Percentiles rank a stretch among this genome's conserved stretches.
Evolutionary conservation across 805 yeast genomes (phyloP).

Genomic region (Ogataea paraovalis): DNA sequence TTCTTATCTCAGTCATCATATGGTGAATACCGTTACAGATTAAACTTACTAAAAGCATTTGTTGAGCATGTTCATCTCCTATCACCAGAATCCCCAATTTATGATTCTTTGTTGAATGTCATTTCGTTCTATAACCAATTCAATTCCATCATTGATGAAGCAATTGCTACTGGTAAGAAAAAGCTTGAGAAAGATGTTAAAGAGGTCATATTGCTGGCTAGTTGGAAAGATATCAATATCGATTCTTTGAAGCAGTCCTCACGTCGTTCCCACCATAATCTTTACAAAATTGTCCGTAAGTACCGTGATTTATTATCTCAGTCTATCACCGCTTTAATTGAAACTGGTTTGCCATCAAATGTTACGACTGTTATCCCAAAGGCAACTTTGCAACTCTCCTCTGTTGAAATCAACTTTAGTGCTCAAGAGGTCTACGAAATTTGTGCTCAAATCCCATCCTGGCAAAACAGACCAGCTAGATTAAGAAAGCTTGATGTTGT

Average conservation of each 20-base stretch:
- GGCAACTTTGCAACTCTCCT: constrained; percentile 5
- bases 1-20: constrained; percentile 71
- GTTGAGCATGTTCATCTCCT: constrained; percentile 43
- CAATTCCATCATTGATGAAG: constrained; percentile 40
- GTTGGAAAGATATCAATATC: constrained; percentile 95
- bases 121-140: constrained; percentile 68
- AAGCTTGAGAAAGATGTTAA: constrained; percentile 70
- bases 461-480: constrained; percentile 56
- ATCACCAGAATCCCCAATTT: constrained; percentile 22
- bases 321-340: constrained; percentile 52
- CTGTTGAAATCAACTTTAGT: constrained; percentile 5
- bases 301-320: constrained; percentile 61
- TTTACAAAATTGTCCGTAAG: constrained; percentile 80
- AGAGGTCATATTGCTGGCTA: constrained; percentile 83
- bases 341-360: constrained; percentile 44
- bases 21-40: constrained; percentile 67
- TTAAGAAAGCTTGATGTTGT: constrained; percentile 49
- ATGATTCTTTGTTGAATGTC: constrained; percentile 52
- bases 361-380: constrained; percentile 6
- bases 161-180: constrained; percentile 44
- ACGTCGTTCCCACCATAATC: constrained; percentile 75
- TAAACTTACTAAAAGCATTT: constrained; percentile 64
- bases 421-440: constrained; percentile 7
- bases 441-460: constrained; percentile 37
- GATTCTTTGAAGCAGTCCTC: constrained; percentile 95